Conservation (phyloP, 1,284 basidiomycete species). For the Taiwanofungus camphoratus region DNA sequence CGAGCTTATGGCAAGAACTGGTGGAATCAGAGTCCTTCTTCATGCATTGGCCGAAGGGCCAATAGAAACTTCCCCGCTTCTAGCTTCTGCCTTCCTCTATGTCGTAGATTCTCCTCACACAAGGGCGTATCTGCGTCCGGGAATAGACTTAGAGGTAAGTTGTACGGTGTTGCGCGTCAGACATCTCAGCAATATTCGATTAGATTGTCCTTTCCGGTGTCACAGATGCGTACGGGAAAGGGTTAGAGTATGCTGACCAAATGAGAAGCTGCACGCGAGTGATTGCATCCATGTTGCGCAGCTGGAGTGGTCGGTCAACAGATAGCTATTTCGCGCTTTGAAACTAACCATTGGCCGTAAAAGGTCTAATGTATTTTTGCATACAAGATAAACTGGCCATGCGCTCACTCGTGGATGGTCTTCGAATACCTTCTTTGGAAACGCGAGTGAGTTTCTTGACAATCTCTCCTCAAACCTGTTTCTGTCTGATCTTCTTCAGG, state of each 20-base stretch:
- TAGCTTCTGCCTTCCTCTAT: constrained; percentile 82
- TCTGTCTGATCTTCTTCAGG: constrained; percentile 41
- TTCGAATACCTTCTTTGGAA: constrained; percentile 84
- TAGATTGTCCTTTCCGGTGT: constrained; percentile 83
- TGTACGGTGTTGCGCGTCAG: constrained; percentile 1
- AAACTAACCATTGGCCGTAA: not conserved
- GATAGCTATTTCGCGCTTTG: not conserved
- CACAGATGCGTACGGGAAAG: constrained; percentile 88
- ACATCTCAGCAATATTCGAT: constrained; percentile 12
- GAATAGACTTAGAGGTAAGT: constrained; percentile 85
- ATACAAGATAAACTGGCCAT: constrained; percentile 86
- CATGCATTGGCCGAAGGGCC: constrained; percentile 87
- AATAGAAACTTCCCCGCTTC: constrained; percentile 74
- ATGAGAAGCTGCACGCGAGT: constrained; percentile 77
- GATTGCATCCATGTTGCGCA: constrained; percentile 80
- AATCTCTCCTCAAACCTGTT: constrained; percentile 4
- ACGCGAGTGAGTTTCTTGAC: constrained; percentile 56
- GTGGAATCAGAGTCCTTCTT: constrained; percentile 84
- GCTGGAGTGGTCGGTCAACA: constrained; percentile 82
- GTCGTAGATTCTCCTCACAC: constrained; percentile 86
- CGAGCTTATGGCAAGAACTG: constrained; percentile 75
- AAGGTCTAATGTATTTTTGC: constrained; percentile 92
- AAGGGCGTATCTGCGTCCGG: constrained; percentile 73
- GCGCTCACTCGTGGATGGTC: constrained; percentile 76
- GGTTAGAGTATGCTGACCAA: constrained; percentile 68